phyloP scores from a whole-genome alignment of 495 filamentous ascomycete genomes.

The Tuber calosporum region DNA sequence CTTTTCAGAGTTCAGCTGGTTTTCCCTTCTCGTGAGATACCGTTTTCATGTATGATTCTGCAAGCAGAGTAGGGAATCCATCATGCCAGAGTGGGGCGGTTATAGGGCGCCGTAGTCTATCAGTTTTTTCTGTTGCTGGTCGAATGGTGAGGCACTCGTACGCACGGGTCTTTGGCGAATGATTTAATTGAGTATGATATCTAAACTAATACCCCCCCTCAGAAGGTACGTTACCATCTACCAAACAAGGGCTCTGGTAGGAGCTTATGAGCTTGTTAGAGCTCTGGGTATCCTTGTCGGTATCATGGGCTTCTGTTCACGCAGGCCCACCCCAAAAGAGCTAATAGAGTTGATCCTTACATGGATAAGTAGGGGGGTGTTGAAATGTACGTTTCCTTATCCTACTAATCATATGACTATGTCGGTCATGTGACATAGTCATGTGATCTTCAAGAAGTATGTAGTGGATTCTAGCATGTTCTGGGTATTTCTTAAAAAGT shows the following conservation, averaged over 20 bases:
- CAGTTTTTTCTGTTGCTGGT: background rate
- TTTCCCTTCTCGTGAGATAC: background rate
- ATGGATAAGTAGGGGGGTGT: background rate
- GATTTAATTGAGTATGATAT: background rate
- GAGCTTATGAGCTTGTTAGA: background rate
- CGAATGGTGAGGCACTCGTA: background rate
- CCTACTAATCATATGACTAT: too few species aligned
- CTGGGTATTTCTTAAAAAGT: too few species aligned
- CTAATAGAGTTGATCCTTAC: background rate
- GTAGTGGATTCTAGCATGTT: too few species aligned
- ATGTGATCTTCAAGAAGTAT: too few species aligned
- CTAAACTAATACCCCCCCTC: background rate
- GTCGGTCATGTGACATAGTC: too few species aligned
- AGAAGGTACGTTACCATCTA: background rate
- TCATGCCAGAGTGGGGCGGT: background rate
- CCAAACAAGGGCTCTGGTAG: background rate
- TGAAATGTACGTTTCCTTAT: too few species aligned
- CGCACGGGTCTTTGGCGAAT: background rate
- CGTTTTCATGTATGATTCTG: background rate
- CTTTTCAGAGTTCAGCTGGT: background rate
- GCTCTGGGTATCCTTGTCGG: background rate
- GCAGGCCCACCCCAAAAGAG: background rate
- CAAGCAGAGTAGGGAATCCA: background rate
- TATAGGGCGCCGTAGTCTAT: background rate
- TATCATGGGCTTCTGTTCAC: background rate